A percentile compares a stretch with the other conserved stretches of the same genome.
These are phyloP conservation scores for Platismatia glauca DNA, from an alignment of 495 filamentous ascomycete genomes.

Conservation along the genomic window DNA sequence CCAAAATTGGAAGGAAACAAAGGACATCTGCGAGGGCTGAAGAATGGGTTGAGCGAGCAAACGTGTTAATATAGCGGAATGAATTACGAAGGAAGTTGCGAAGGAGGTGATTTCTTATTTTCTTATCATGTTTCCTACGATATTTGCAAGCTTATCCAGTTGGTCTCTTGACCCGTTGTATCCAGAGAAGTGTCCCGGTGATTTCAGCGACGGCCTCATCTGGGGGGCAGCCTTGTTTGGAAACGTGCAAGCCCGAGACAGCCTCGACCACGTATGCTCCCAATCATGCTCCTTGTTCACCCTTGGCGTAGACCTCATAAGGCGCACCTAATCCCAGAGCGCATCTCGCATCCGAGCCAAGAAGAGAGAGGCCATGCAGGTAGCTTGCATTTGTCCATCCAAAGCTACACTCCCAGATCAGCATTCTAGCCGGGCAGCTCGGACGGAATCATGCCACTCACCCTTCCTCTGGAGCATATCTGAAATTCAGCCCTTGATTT, in stretches of 20 bases:
- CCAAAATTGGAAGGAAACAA: not conserved
- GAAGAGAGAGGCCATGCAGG: slow-evolving; percentile 75
- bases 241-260: not conserved
- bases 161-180: not conserved
- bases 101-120: not conserved
- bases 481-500: slow-evolving; percentile 90
- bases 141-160: not conserved
- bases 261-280: not conserved
- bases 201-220: not conserved
- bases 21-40: not conserved
- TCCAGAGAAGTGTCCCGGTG: not conserved
- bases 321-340: slow-evolving; percentile 76
- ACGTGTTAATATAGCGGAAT: not conserved
- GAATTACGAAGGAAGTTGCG: not conserved
- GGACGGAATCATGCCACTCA: slow-evolving; percentile 40
- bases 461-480: slow-evolving; percentile 91
- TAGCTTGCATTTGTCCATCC: slow-evolving; percentile 98
- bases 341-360: slow-evolving; percentile 75
- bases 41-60: not conserved
- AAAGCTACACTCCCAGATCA: slow-evolving; percentile 53
- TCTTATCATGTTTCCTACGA: not conserved
- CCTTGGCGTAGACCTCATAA: slow-evolving; percentile 53
- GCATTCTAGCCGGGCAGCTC: slow-evolving; percentile 13
- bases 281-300: not conserved
- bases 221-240: not conserved